phyloP scores from a whole-genome alignment of 306 rosid species.

The Trichosanthes cucumerina region DNA sequence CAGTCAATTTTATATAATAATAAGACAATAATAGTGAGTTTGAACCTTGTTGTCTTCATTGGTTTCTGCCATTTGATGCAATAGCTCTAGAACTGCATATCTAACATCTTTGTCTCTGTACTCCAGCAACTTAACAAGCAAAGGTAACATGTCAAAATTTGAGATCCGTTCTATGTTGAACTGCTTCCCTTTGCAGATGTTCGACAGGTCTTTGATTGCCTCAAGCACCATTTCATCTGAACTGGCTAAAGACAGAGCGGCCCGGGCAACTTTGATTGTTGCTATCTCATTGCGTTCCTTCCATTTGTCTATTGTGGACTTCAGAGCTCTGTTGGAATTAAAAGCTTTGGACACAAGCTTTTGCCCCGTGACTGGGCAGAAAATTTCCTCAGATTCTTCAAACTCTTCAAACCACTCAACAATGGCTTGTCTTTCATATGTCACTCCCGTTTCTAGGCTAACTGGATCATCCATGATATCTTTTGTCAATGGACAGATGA shows the following conservation, averaged over 20 bases:
- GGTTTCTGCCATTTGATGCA: slow-evolving; percentile 21
- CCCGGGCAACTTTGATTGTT: slow-evolving; percentile 23
- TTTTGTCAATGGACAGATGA: slow-evolving; percentile 41
- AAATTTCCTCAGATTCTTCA: slow-evolving; percentile 11
- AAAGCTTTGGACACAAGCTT: slow-evolving; percentile 19
- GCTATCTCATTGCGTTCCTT: slow-evolving; percentile 36
- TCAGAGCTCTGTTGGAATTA: slow-evolving; percentile 29
- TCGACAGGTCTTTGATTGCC: slow-evolving; percentile 27
- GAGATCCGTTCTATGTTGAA: slow-evolving; percentile 13
- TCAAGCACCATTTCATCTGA: slow-evolving; percentile 37
- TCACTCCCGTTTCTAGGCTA: slow-evolving; percentile 29
- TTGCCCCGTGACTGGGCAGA: slow-evolving; percentile 27
- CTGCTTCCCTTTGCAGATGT: slow-evolving; percentile 22
- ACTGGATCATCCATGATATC: slow-evolving; percentile 41
- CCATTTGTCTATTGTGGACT: slow-evolving; percentile 34
- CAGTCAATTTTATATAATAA: neutral
- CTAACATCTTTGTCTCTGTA: slow-evolving; percentile 24
- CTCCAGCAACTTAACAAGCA: slow-evolving; percentile 22
- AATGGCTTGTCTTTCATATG: slow-evolving; percentile 34
- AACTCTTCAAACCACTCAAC: slow-evolving; percentile 25
- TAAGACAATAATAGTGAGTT: neutral
- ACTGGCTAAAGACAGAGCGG: slow-evolving; percentile 35
- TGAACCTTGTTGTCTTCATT: slow-evolving; percentile 28
- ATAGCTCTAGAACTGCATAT: slow-evolving; percentile 21
- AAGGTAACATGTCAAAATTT: slow-evolving; percentile 24